Evolutionary conservation across 345 rosid species (phyloP).

Genomic region (Eucalyptus melliodora): DNA sequence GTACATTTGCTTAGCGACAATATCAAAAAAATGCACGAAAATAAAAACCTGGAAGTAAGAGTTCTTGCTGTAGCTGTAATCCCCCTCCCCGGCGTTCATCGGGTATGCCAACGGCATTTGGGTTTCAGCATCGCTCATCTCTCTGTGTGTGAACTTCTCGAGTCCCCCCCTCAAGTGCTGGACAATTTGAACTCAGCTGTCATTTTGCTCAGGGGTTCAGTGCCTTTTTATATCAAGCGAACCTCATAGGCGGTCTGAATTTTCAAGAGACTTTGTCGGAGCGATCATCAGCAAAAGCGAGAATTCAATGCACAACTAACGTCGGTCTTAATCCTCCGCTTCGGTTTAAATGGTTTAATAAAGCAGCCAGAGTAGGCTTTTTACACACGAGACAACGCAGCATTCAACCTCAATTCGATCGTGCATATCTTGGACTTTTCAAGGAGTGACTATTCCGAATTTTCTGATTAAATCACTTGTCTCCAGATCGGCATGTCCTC

Average conservation of each 20-base stretch:
- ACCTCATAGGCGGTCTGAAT: background rate
- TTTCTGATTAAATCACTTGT: background rate
- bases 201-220: background rate
- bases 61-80: slow-evolving; percentile 1
- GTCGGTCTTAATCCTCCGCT: background rate
- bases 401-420: background rate
- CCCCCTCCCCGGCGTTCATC: slow-evolving; percentile 5
- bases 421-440: background rate
- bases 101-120: background rate
- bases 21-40: background rate
- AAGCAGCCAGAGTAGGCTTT: background rate
- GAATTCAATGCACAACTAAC: background rate
- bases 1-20: background rate
- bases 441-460: background rate
- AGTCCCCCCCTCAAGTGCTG: background rate
- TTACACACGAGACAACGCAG: background rate
- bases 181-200: background rate
- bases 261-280: background rate
- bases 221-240: background rate
- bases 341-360: background rate
- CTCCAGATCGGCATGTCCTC: background rate
- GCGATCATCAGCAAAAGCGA: background rate
- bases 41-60: background rate
- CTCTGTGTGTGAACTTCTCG: background rate
- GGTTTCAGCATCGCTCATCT: background rate